A percentile compares a stretch with the other conserved stretches of the same genome.
Conservation (phyloP, 345 rosid species). For the Aquilaria malaccensis region DNA sequence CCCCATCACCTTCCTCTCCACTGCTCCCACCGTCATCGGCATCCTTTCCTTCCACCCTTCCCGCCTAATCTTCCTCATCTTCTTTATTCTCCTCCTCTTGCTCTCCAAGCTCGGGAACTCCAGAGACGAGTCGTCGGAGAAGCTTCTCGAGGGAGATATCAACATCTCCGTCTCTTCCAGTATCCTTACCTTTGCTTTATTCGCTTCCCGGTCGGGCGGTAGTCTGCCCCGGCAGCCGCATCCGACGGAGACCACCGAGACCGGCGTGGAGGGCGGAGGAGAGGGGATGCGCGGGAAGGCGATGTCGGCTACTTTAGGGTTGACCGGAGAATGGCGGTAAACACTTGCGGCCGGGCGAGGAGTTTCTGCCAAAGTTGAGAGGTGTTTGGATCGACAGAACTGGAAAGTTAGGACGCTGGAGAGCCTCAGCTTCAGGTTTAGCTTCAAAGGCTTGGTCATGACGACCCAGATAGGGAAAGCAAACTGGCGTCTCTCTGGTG, state of each 20-base stretch:
- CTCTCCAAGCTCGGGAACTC: too few relatives aligned
- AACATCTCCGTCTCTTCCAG: too few relatives aligned
- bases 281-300: slow-evolving; percentile 1
- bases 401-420: slow-evolving; percentile 30
- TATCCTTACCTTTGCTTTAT: too few relatives aligned
- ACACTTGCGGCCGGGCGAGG: slow-evolving; percentile 11
- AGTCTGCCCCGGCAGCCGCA: slow-evolving; percentile 1
- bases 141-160: too few relatives aligned
- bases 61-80: too few relatives aligned
- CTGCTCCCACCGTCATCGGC: too few relatives aligned
- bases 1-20: too few relatives aligned
- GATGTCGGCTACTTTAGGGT: slow-evolving; percentile 9
- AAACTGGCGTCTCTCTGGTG: background rate
- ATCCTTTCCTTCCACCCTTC: too few relatives aligned
- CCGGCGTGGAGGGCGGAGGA: slow-evolving; percentile 10
- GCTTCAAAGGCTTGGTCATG: slow-evolving; percentile 1
- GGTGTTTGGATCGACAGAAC: slow-evolving; percentile 30
- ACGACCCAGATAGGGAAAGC: slow-evolving; percentile 8
- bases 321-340: slow-evolving; percentile 19
- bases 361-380: slow-evolving; percentile 9
- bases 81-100: too few relatives aligned
- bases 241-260: background rate
- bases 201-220: too few relatives aligned
- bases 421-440: slow-evolving; percentile 25
- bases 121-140: too few relatives aligned